A percentile compares a stretch with the other conserved stretches of the same genome.
These are phyloP conservation scores for Wickerhamomyces silvicola DNA, from an alignment of 805 yeast genomes.

Conservation along the genomic window DNA sequence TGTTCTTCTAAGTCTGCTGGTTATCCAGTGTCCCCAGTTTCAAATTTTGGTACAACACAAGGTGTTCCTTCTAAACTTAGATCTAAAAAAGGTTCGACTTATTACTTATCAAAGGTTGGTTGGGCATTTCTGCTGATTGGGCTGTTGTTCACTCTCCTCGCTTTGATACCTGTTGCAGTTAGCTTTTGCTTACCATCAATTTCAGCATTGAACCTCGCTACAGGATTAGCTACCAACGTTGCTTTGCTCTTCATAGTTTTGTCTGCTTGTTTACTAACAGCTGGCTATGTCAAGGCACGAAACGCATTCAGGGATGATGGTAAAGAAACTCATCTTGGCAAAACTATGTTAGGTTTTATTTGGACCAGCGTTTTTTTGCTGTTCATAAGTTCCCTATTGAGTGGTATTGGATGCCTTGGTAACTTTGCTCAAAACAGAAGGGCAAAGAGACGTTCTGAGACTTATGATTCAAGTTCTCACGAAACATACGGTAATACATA, in stretches of 20 bases:
- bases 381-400: constrained; percentile 12
- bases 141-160: constrained; percentile 43
- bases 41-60: constrained; percentile 52
- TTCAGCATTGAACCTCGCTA: constrained; percentile 12
- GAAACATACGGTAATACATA: constrained; percentile 24
- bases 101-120: constrained; percentile 61
- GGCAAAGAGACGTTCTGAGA: constrained; percentile 13
- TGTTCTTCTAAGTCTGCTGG: constrained; percentile 62
- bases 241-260: constrained; percentile 39
- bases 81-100: constrained; percentile 44
- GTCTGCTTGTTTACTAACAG: constrained; percentile 45
- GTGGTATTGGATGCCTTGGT: constrained; percentile 17
- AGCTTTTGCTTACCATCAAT: constrained; percentile 18
- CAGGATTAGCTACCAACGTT: constrained; percentile 18
- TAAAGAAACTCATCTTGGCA: constrained; percentile 37
- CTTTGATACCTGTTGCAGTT: constrained; percentile 33
- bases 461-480: constrained; percentile 20
- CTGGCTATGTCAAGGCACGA: constrained; percentile 49
- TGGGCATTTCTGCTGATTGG: constrained; percentile 60
- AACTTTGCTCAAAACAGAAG: constrained; percentile 7
- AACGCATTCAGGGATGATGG: constrained; percentile 39
- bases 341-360: constrained; percentile 48
- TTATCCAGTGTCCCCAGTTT: constrained; percentile 77
- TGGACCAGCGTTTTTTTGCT: constrained; percentile 46
- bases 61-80: constrained; percentile 52